Evolutionary conservation across 2,329 filamentous ascomycete species (phyloP).

Genomic region (Cladosporium austrohemisphaericum): DNA sequence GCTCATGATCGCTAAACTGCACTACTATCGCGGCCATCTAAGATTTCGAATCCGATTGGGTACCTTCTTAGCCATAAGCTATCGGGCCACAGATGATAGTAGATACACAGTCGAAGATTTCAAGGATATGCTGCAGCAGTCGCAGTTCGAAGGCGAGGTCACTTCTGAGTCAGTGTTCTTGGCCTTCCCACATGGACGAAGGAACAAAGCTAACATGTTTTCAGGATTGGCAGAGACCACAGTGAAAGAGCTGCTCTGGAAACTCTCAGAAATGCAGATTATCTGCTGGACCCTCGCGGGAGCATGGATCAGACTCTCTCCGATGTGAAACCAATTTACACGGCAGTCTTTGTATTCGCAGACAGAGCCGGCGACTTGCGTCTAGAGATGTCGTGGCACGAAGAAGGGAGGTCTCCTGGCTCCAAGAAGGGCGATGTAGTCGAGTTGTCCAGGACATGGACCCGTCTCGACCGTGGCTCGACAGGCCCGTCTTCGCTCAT

Average conservation of each 20-base stretch:
- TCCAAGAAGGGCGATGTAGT: constrained; percentile 10
- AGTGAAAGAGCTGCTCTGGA: constrained; percentile 22
- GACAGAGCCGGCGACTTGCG: constrained; percentile 23
- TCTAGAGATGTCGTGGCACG: constrained; percentile 27
- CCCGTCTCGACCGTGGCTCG: constrained; percentile 25
- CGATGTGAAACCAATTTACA: constrained; percentile 28
- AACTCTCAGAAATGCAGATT: constrained; percentile 19
- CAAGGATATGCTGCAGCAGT: constrained; percentile 28
- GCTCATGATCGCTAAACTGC: constrained; percentile 28
- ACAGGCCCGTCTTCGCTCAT: constrained; percentile 22
- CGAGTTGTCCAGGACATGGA: constrained; percentile 24
- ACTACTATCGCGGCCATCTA: constrained; percentile 34
- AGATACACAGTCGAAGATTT: constrained; percentile 31
- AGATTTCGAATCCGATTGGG: constrained; percentile 36
- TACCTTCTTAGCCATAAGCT: constrained; percentile 29
- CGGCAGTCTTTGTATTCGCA: constrained; percentile 29
- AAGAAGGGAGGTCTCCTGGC: constrained; percentile 12
- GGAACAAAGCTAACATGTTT: constrained; percentile 15
- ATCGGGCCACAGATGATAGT: constrained; percentile 20
- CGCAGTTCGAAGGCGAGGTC: constrained; percentile 28
- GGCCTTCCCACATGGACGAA: not conserved
- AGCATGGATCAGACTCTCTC: constrained; percentile 20
- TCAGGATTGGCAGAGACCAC: constrained; percentile 27
- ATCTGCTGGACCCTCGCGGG: constrained; percentile 25
- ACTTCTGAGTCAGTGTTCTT: constrained; percentile 33